Base-by-base conservation (phyloP, 2,329 filamentous ascomycete species). In the Fusarium tupiense region DNA sequence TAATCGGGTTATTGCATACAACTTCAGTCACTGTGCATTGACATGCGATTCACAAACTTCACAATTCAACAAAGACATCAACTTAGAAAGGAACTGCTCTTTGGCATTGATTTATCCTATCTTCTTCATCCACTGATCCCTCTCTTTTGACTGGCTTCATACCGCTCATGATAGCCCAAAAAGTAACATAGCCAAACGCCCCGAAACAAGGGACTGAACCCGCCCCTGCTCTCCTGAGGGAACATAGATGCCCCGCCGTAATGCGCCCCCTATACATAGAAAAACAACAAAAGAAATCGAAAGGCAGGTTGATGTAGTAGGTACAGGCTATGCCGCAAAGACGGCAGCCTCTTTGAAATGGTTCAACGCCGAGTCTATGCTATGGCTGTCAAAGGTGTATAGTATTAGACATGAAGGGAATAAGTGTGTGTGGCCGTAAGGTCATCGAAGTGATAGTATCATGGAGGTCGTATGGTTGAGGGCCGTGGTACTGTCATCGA, bases 301-400 rank as follows among this genome's bases (percentile, higher is more conserved):
- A 74, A 69, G 74, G 60, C 79, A 74, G 68, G 71, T 71, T 61
- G 66, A 69, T 64, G 53, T 80, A 73, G 73, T 77, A 76, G 67
- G 61, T 81, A 81, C 78, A 79, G 67, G 73, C 71, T 50, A 33
- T 62, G 69, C 60, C 76, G 46, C 69, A 64, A 67, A 63, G 37
- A 64, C 60, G 72, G 69, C 58, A 57, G 66, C 69, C 69, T 69
- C 68, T 64, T 72, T 60, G 72, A 67, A 74, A 73, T 66, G 67
- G 64, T 66, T 67, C 76, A 81, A 81, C 78, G 80, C 80, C 76
- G 68, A 78, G 76, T 81, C 80, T 82, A 82, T 82, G 78, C 76
- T 73, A 76, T 79, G 75, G 74, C 74, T 77, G 69, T 74, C 72
- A 73, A 75, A 72, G 68, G 60, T 74, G 67, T 77, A 70, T 70